phyloP scores from a whole-genome alignment of 75 land plant species.

The Pinus albicaulis region DNA sequence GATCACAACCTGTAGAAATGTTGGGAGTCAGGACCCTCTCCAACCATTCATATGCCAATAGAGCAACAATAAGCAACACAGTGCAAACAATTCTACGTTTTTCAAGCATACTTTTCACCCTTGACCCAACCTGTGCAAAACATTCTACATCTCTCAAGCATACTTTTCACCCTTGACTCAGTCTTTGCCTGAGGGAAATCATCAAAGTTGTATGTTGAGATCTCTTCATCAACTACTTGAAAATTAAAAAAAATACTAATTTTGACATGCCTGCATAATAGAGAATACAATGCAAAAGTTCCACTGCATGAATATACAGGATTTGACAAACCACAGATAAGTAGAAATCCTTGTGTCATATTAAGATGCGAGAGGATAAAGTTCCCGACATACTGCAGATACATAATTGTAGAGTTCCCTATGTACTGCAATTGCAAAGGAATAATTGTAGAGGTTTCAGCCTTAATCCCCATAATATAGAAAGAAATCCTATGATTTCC shows the following conservation, averaged over 20 bases:
- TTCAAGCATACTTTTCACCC: constrained; percentile 48
- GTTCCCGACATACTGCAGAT: background rate
- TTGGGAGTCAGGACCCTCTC: constrained; percentile 52
- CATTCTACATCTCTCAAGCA: too few relatives aligned
- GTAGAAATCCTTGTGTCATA: background rate
- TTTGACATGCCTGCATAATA: constrained; percentile 71
- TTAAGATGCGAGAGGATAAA: background rate
- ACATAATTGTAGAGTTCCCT: too few relatives aligned
- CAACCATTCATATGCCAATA: constrained; percentile 58
- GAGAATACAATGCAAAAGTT: constrained; percentile 53
- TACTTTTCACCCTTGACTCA: too few relatives aligned
- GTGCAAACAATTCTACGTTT: constrained; percentile 4
- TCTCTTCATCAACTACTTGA: constrained; percentile 60
- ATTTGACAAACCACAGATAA: background rate
- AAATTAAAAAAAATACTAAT: constrained; percentile 44
- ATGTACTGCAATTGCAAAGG: too few relatives aligned
- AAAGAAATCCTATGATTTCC: background rate
- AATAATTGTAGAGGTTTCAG: background rate
- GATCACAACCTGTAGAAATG: constrained; percentile 31
- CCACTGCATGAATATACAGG: constrained; percentile 25
- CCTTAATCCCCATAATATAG: background rate
- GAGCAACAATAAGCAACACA: constrained; percentile 29
- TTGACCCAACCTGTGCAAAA: too few relatives aligned
- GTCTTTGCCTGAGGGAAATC: background rate
- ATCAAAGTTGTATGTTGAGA: constrained; percentile 65